Base-by-base conservation (phyloP, 2,329 filamentous ascomycete genomes). In the Rutstroemia sp. region DNA sequence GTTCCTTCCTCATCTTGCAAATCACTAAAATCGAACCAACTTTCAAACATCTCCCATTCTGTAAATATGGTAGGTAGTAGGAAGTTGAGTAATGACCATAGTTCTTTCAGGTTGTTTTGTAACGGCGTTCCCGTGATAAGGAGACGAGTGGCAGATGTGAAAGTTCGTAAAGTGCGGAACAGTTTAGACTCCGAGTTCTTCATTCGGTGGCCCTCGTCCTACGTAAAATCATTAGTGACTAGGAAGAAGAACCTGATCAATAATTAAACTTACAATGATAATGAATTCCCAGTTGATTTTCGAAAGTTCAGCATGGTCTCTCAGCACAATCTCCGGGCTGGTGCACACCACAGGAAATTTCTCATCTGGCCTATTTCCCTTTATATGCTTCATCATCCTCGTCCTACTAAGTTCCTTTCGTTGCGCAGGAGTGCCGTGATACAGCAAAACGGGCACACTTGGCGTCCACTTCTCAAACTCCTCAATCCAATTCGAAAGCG, bases 261-360 rank as follows among this genome's bases (percentile, higher is more conserved):
- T 3, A 4, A 49, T 5, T 5, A 17, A 7, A 71, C 81, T 68
- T 72, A 87, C 86, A 59, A 99, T 95, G 63, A 99, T 94, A 66
- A 99, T 96, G 64, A 96, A 96, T 54, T 95, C 90, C 94, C 94
- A 99, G 38, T 91, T 87, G 56, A 95, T 92, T 57, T 87, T 86
- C 0, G 84, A 84, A 5, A 99, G 74, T 38, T 86, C 86, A 52
- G 90, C 87, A 39, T 89, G 84, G 68, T 99, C 94, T 64, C 90
- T 86, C 73, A 99, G 86, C 54, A 95, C 92, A 68, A 99, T 96
- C 69, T 99, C 94, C 65, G 97, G 97, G 41, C 87, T 95, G 0
- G 94, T 99, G 66, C 92, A 92, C 0, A 97, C 88, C 0, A 99
- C 86, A 0, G 94, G 94, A 60, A 97, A 99, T 47, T 86, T 80